Evolutionary conservation across 1,139 yeast species (phyloP), one percentile per base, ranked within the genome.

Genomic region (Schizosaccharomyces versatilis): DNA sequence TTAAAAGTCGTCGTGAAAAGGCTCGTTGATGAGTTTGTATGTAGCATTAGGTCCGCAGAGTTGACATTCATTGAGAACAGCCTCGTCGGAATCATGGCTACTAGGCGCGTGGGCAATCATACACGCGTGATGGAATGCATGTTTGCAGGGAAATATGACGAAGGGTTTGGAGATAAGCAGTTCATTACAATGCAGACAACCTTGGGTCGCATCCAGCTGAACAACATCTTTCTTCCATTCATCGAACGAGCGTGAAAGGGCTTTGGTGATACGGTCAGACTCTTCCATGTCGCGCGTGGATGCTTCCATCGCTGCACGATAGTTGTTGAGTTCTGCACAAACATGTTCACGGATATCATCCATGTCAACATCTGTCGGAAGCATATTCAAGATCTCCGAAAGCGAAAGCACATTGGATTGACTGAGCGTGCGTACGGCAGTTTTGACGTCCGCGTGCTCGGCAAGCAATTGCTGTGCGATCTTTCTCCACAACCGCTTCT

Each of bases 61-160:
- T 14, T 44, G 49, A 44, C 49, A 44, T 24, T 44, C 49, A 3
- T 44, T 19, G 8, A 32, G 12, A 44, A 44, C 32, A 14, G 19
- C 12, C 14, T 44, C 32, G 8, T 44, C 49, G 14, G 49, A 1
- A 10, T 10, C 49, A 12, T 24, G 14, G 32, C 6, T 44, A 10
- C 15, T 44, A 7, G 32, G 38, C 19, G 15, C 10, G 14, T 44
- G 36, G 7, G 19, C 19, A 6, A 83, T 75, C 36, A 86, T 67
- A 67, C 98, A 93, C 63, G 86, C 95, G 56, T 81, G 80, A 65
- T 93, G 98, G 69, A 84, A 83, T 7, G 84, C 79, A 67, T 90
- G 98, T 58, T 78, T 82, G 64, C 98, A 90, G 0, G 96, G 95
- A 64, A 86, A 90, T 9, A 81, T 78, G 54, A 82, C 73, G 63